Percentiles rank a stretch among this genome's conserved stretches.
Evolutionary conservation across 2,329 filamentous ascomycete species (phyloP).

Genomic region (Aspergillus bombycis): DNA sequence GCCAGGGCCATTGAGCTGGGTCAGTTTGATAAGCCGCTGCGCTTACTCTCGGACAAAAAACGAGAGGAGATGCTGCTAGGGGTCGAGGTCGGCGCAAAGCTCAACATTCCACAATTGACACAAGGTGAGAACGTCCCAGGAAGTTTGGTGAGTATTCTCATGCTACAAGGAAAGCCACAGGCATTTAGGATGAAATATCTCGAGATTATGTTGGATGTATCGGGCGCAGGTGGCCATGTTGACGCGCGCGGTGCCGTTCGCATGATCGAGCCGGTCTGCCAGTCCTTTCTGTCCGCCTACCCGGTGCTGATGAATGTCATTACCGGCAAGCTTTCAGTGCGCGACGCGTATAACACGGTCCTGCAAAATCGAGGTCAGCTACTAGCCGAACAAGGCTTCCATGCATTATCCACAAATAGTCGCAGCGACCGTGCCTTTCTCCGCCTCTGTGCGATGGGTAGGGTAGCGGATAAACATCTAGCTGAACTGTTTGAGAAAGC

Average conservation of each 20-base stretch:
- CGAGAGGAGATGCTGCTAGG: background rate
- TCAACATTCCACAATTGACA: slow-evolving; percentile 12
- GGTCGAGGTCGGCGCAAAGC: slow-evolving; percentile 2
- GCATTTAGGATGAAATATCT: slow-evolving; percentile 12
- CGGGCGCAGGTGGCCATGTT: slow-evolving; percentile 7
- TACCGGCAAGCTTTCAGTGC: background rate
- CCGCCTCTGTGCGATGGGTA: slow-evolving; percentile 10
- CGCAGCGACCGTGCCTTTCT: slow-evolving; percentile 7
- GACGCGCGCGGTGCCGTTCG: slow-evolving; percentile 8
- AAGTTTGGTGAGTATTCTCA: slow-evolving; percentile 1
- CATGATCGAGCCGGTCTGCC: slow-evolving; percentile 14
- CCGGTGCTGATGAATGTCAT: background rate
- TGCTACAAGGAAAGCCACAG: background rate
- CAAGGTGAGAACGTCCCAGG: slow-evolving; percentile 15
- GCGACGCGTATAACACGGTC: slow-evolving; percentile 6
- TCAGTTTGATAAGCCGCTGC: background rate
- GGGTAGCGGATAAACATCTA: slow-evolving; percentile 7
- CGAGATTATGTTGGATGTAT: slow-evolving; percentile 13
- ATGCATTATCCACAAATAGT: background rate
- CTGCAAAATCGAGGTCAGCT: slow-evolving; percentile 5
- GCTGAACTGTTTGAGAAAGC: slow-evolving; percentile 6
- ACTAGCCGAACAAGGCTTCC: background rate
- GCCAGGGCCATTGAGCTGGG: background rate
- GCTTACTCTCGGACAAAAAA: background rate
- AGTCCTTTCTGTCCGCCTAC: slow-evolving; percentile 3